Conservation (phyloP, 352 stramenopile species). For the Phytophthora rubi region DNA sequence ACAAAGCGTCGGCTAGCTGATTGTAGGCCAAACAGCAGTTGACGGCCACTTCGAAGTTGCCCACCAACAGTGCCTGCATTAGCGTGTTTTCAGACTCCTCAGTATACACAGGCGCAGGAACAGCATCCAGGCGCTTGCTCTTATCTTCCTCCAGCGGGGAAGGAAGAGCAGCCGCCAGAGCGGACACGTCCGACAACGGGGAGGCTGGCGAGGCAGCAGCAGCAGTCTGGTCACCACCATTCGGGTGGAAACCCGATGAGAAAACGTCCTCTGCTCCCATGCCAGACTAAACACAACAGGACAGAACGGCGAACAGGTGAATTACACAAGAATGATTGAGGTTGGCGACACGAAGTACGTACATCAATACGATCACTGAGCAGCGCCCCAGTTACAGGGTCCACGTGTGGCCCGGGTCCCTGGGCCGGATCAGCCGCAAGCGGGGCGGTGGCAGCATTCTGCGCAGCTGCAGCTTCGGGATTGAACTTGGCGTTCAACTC, state of each 20-base stretch:
- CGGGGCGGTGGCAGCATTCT: constrained; percentile 34
- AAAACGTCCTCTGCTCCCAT: constrained; percentile 82
- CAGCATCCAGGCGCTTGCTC: constrained; percentile 75
- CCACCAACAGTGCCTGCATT: constrained; percentile 96
- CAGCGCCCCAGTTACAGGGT: constrained; percentile 53
- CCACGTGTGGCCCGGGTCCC: constrained; percentile 33
- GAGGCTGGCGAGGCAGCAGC: constrained; percentile 38
- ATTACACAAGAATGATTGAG: background rate
- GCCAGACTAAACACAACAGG: constrained; percentile 43
- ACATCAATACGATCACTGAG: constrained; percentile 82
- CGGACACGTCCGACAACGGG: constrained; percentile 56
- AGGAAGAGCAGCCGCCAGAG: constrained; percentile 54
- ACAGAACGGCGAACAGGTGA: constrained; percentile 14
- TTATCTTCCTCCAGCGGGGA: constrained; percentile 64
- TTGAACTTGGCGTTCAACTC: constrained; percentile 84
- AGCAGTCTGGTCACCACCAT: constrained; percentile 34
- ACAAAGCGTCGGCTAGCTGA: constrained; percentile 95
- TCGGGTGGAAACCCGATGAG: constrained; percentile 68
- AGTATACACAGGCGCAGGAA: constrained; percentile 78
- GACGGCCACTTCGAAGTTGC: constrained; percentile 98
- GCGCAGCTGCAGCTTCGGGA: constrained; percentile 43
- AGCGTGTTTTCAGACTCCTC: constrained; percentile 92
- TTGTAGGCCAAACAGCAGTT: constrained; percentile 97
- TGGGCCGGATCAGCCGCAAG: constrained; percentile 27
- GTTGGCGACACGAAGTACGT: constrained; percentile 32